phyloP scores from a whole-genome alignment of 768 basidiomycete species.

The Thelephora aurantiotincta region DNA sequence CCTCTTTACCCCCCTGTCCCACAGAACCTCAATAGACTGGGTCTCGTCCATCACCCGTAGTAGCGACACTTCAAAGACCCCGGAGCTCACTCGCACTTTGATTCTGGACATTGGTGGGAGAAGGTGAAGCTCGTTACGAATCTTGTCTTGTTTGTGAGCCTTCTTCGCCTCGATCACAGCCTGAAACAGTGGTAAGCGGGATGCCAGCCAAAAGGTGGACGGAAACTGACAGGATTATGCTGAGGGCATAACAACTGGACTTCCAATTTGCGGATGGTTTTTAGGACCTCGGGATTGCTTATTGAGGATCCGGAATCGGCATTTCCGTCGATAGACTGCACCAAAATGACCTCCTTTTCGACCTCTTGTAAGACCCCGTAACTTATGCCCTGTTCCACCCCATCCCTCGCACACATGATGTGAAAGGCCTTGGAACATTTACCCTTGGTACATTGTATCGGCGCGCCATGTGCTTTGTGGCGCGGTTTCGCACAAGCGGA shows the following conservation, averaged over 20 bases:
- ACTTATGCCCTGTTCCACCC: constrained; percentile 34
- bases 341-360: constrained; percentile 68
- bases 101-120: constrained; percentile 62
- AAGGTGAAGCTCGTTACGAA: constrained; percentile 54
- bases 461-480: constrained; percentile 59
- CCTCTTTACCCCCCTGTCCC: constrained; percentile 59
- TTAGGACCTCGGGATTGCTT: constrained; percentile 27
- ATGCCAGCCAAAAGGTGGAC: neutral
- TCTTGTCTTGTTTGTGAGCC: constrained; percentile 59
- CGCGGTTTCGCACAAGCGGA: constrained; percentile 61
- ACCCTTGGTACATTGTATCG: constrained; percentile 87
- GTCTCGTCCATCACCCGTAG: constrained; percentile 56
- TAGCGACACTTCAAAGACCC: constrained; percentile 78
- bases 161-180: constrained; percentile 62
- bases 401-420: constrained; percentile 71
- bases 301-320: neutral
- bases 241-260: constrained; percentile 71
- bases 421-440: constrained; percentile 93
- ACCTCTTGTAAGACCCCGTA: constrained; percentile 54
- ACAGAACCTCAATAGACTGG: constrained; percentile 64
- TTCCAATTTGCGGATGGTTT: constrained; percentile 58
- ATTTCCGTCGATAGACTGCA: constrained; percentile 25
- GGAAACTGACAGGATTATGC: constrained; percentile 74
- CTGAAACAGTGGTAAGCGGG: constrained; percentile 22
- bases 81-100: constrained; percentile 73